Evolutionary conservation across 2,329 filamentous ascomycete genomes (phyloP), one percentile per base, ranked within the genome.

Genomic region (Talaromyces sp.): DNA sequence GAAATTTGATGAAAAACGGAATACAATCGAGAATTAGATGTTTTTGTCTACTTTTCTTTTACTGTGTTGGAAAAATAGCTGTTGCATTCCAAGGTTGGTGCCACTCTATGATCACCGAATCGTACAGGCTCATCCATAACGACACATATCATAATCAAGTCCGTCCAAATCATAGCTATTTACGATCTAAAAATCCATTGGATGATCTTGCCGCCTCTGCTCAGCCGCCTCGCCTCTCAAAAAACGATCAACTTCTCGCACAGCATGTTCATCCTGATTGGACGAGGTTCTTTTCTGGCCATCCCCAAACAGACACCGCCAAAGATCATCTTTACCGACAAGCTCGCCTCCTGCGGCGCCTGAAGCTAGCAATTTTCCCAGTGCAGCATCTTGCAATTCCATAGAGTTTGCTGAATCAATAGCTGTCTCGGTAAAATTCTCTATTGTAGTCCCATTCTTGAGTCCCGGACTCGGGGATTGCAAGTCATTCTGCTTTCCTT

Each of bases 351-450:
- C 88, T 1, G 84, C 85, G 28, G 87, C 85, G 67, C 88, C 88
- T 42, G 83, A 56, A 25, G 62, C 85, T 77, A 97, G 85, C 62
- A 97, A 75, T 67, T 85, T 88, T 0, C 84, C 83, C 39, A 96
- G 76, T 0, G 86, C 82, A 6, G 88, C 89, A 65, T 89, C 84
- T 76, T 96, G 86, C 68, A 97, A 76, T 76, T 97, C 92, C 52
- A 90, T 78, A 3, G 91, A 91, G 71, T 98, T 96, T 1, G 93
- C 93, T 14, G 84, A 87, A 66, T 97, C 93, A 14, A 98, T 83
- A 81, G 65, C 83, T 77, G 70, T 91, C 84, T 67, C 86, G 72
- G 62, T 87, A 66, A 71, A 71, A 63, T 60, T 83, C n/a, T 65
- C 64, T 39, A 63, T 37, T 52, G 61, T 60, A 40, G 21, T 52